Conservation (phyloP, 768 basidiomycete species). For the Obba rivulosa region DNA sequence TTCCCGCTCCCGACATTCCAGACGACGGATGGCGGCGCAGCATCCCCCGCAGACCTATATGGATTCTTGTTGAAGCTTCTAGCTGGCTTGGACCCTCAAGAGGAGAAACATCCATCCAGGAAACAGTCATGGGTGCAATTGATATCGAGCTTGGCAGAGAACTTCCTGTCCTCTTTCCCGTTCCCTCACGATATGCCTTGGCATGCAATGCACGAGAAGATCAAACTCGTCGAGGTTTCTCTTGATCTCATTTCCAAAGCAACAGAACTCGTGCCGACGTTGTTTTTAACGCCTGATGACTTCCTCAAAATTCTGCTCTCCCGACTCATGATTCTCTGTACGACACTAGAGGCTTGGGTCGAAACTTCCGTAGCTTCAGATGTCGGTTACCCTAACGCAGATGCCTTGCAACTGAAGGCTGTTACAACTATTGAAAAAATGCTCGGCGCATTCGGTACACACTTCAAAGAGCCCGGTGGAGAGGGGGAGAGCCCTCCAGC, state of each 20-base stretch:
- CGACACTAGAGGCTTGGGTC: slow-evolving; percentile 55
- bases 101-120: neutral
- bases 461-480: slow-evolving; percentile 24
- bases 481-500: slow-evolving; percentile 12
- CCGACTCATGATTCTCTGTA: slow-evolving; percentile 48
- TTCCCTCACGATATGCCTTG: slow-evolving; percentile 44
- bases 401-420: slow-evolving; percentile 42
- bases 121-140: slow-evolving; percentile 4
- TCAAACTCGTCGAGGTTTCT: slow-evolving; percentile 47
- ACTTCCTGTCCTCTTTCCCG: slow-evolving; percentile 52
- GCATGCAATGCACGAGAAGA: slow-evolving; percentile 51
- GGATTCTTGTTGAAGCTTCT: slow-evolving; percentile 11
- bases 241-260: slow-evolving; percentile 48
- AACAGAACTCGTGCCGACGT: slow-evolving; percentile 42
- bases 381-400: slow-evolving; percentile 40
- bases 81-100: slow-evolving; percentile 4
- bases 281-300: slow-evolving; percentile 42
- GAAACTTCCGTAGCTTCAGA: slow-evolving; percentile 37
- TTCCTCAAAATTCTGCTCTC: slow-evolving; percentile 46
- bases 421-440: slow-evolving; percentile 38
- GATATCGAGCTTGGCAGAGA: slow-evolving; percentile 37
- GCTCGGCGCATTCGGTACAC: slow-evolving; percentile 42
- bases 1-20: slow-evolving; percentile 18
- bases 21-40: slow-evolving; percentile 2
- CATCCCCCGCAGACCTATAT: slow-evolving; percentile 10